A percentile compares a stretch with the other conserved stretches of the same genome.
Conservation (phyloP, 208 protist species). For the Crithidia bombi region DNA sequence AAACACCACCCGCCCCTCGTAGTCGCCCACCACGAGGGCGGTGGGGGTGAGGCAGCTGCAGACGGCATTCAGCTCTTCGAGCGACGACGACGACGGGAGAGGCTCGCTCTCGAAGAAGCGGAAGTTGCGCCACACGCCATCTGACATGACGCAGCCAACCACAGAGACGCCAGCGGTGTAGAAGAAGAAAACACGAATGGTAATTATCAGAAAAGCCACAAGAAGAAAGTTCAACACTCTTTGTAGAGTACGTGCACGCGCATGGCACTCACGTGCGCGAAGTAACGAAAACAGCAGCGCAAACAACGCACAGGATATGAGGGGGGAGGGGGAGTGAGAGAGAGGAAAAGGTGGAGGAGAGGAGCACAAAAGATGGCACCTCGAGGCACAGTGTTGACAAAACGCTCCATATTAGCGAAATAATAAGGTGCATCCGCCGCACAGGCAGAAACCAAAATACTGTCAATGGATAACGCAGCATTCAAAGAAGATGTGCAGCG, state of each 20-base stretch:
- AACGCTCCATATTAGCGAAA: too few species aligned
- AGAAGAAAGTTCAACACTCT: constrained; percentile 9
- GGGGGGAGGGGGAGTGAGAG: not conserved
- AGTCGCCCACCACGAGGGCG: constrained; percentile 83
- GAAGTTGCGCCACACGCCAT: constrained; percentile 43
- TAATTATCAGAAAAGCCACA: not conserved
- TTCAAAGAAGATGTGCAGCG: too few species aligned
- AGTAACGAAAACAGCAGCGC: too few species aligned
- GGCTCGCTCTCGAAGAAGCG: constrained; percentile 72
- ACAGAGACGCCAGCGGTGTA: too few species aligned
- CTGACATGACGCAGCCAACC: too few species aligned
- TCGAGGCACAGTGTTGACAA: not conserved
- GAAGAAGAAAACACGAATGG: not conserved
- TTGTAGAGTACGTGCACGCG: too few species aligned
- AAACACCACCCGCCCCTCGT: constrained; percentile 75
- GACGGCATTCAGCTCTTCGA: constrained; percentile 58
- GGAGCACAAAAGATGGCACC: not conserved
- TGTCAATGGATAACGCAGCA: too few species aligned
- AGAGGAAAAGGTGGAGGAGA: constrained; percentile 1
- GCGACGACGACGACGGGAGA: constrained; percentile 27
- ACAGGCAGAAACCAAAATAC: too few species aligned
- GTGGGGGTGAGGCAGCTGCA: constrained; percentile 79
- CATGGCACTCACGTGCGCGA: too few species aligned
- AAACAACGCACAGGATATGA: too few species aligned
- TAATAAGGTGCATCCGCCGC: too few species aligned